Conservation (phyloP, 306 rosid species). For the Psophocarpus tetragonolobus region DNA sequence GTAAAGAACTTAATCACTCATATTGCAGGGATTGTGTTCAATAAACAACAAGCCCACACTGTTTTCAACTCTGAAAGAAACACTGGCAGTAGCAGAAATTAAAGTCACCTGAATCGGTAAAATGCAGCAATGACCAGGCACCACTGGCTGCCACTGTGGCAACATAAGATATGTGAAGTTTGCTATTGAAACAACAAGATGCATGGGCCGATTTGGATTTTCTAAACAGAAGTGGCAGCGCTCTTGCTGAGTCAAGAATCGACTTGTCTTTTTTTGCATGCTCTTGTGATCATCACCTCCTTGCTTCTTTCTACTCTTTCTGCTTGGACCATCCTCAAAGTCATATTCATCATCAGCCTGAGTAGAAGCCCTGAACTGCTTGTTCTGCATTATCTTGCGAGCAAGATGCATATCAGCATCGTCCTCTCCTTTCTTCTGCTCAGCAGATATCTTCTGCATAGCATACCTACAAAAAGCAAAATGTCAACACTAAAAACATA, state of each 20-base stretch:
- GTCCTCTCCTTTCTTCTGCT: conserved; percentile 67
- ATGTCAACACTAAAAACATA: conserved; percentile 17
- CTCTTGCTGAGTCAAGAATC: conserved; percentile 67
- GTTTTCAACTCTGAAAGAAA: conserved; percentile 4
- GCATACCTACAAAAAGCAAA: conserved; percentile 49
- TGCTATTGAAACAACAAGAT: conserved; percentile 84
- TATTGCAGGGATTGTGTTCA: conserved; percentile 6
- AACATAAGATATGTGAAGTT: conserved; percentile 84
- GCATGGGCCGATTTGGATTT: conserved; percentile 75
- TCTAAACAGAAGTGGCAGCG: conserved; percentile 85
- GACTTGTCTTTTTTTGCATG: conserved; percentile 46
- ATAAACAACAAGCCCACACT: conserved; percentile 1
- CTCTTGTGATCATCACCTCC: conserved; percentile 57
- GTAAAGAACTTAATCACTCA: not conserved
- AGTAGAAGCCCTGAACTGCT: conserved; percentile 57
- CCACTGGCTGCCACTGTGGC: conserved; percentile 83
- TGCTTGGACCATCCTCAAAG: conserved; percentile 65
- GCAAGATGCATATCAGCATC: conserved; percentile 90
- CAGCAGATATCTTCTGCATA: conserved; percentile 47
- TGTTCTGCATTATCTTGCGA: conserved; percentile 73
- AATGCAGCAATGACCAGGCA: conserved; percentile 91
- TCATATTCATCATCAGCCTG: conserved; percentile 94
- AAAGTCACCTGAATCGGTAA: conserved; percentile 77
- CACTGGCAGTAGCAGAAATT: conserved; percentile 7
- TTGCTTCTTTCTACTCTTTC: conserved; percentile 63